phyloP scores from a whole-genome alignment of 495 filamentous ascomycete genomes.

The Xylaria nigripes region DNA sequence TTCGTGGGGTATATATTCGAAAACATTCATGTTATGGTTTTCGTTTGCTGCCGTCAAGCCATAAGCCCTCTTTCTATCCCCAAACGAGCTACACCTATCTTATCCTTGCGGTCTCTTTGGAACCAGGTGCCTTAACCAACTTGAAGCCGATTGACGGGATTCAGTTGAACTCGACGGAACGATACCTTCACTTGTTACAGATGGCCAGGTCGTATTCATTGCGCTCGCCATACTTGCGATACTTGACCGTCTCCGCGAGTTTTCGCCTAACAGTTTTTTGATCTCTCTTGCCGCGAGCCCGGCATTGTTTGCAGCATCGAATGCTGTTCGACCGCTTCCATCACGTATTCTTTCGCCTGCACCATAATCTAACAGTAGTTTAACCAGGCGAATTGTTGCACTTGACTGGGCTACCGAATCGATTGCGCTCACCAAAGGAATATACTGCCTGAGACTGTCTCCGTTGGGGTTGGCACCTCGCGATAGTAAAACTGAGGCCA shows the following conservation, averaged over 20 bases:
- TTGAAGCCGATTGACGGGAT: not conserved
- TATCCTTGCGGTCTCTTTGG: not conserved
- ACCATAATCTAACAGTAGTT: constrained; percentile 19
- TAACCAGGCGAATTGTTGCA: constrained; percentile 14
- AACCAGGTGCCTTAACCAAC: not conserved
- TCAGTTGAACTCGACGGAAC: not conserved
- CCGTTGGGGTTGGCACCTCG: constrained; percentile 15
- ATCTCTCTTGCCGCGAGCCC: constrained; percentile 17
- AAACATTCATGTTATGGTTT: not conserved
- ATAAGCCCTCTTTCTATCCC: not conserved
- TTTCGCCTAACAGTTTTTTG: constrained; percentile 12
- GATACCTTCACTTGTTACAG: not conserved
- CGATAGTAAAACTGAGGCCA: constrained; percentile 6
- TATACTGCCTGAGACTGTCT: constrained; percentile 9
- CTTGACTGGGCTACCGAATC: constrained; percentile 12
- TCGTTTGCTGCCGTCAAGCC: not conserved
- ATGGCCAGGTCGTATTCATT: not conserved
- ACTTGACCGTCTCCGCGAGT: constrained; percentile 6
- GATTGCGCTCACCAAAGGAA: constrained; percentile 19
- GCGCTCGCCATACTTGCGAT: not conserved
- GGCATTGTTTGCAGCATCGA: constrained; percentile 16
- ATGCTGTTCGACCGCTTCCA: constrained; percentile 13
- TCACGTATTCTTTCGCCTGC: constrained; percentile 20
- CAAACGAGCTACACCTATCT: not conserved
- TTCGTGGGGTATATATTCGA: too few species aligned